Percentiles rank a stretch among this genome's conserved stretches.
Conservation (phyloP, 768 basidiomycete genomes). For the Collybia sordida region DNA sequence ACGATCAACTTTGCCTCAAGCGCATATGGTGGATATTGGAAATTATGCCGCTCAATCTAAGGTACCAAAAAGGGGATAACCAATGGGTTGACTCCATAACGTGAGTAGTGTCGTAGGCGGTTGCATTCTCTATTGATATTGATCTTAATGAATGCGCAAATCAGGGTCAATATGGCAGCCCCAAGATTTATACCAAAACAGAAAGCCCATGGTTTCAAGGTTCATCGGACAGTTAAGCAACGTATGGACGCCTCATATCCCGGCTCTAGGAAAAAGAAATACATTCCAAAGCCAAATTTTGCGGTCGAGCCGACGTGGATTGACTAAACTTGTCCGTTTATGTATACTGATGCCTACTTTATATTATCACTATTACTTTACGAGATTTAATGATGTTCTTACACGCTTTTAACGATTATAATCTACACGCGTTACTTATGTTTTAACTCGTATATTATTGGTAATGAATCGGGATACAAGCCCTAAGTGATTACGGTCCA, state of each 20-base stretch:
- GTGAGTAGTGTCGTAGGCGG: not conserved
- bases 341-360: too few relatives aligned
- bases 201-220: conserved; percentile 32
- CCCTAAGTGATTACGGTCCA: too few relatives aligned
- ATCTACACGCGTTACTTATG: too few relatives aligned
- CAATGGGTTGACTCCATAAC: conserved; percentile 15
- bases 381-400: too few relatives aligned
- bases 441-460: too few relatives aligned
- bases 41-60: conserved; percentile 32
- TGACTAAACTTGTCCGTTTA: conserved; percentile 22
- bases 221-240: conserved; percentile 50
- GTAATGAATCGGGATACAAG: too few relatives aligned
- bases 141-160: not conserved
- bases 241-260: conserved; percentile 48
- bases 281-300: conserved; percentile 26
- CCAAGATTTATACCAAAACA: conserved; percentile 39
- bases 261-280: conserved; percentile 12
- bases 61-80: conserved; percentile 31
- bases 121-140: conserved; percentile 7
- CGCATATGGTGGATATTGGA: conserved; percentile 63
- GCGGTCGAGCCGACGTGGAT: conserved; percentile 33
- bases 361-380: too few relatives aligned
- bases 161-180: conserved; percentile 28
- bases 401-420: too few relatives aligned
- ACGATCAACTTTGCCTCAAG: conserved; percentile 48